A percentile compares a stretch with the other conserved stretches of the same genome.
These are phyloP conservation scores for Aspergillus niger DNA, from an alignment of 2,329 filamentous ascomycete species.

Conservation along the genomic window DNA sequence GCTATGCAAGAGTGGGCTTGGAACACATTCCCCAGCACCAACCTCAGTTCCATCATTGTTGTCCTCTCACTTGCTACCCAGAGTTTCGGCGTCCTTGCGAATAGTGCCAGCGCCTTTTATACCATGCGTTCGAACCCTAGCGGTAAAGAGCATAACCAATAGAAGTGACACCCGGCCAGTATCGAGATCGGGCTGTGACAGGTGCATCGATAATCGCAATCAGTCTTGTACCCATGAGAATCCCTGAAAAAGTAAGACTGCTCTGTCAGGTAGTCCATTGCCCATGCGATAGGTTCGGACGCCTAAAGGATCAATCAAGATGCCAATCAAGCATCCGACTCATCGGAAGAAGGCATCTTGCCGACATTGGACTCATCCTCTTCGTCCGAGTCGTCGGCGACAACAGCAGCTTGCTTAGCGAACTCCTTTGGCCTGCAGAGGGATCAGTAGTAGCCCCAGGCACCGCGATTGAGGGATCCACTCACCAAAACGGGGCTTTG, in stretches of 20 bases:
- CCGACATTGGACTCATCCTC: slow-evolving; percentile 79
- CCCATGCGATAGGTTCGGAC: neutral
- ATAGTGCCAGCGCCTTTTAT: slow-evolving; percentile 31
- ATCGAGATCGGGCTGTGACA: neutral
- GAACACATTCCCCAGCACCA: slow-evolving; percentile 88
- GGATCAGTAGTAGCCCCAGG: slow-evolving; percentile 16
- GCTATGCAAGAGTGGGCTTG: slow-evolving; percentile 84
- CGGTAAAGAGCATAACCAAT: slow-evolving; percentile 28
- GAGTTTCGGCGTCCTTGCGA: slow-evolving; percentile 62
- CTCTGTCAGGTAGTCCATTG: neutral
- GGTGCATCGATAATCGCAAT: neutral
- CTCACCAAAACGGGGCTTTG: slow-evolving; percentile 82
- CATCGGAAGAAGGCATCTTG: slow-evolving; percentile 80
- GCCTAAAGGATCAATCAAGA: neutral
- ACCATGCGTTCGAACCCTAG: slow-evolving; percentile 20
- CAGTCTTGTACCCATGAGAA: neutral
- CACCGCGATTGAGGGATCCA: neutral
- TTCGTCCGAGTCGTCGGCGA: slow-evolving; percentile 71
- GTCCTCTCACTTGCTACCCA: slow-evolving; percentile 70
- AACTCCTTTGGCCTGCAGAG: slow-evolving; percentile 76
- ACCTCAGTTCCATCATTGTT: slow-evolving; percentile 64
- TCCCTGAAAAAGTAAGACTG: neutral
- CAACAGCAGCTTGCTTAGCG: slow-evolving; percentile 61
- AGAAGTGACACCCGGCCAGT: slow-evolving; percentile 7
- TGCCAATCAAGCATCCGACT: slow-evolving; percentile 66